Base-by-base conservation (phyloP, 1,284 basidiomycete species). In the Melampsora larici-populina region DNA sequence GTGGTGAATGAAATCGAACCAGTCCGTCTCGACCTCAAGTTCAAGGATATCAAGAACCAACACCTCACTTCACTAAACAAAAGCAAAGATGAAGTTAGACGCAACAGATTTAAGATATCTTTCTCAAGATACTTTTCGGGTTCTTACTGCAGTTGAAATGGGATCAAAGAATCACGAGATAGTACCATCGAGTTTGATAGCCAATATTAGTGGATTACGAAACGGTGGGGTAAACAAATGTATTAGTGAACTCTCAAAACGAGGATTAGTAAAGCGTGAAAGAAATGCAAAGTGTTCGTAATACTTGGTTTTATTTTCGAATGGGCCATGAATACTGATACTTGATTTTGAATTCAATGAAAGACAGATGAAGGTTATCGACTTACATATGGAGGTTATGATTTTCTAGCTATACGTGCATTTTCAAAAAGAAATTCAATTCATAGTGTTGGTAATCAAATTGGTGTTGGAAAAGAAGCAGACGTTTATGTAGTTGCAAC, bases 91-190 rank as follows among this genome's bases (percentile, higher is more conserved):
- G 94, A 95, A 93, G 87, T 88, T 97, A 73, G 94, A 97, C 84
- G 92, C 92, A 9, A 96, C 93, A 46, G 96, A 98, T 86, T 87
- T 99, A 80, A 88, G 97, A 83, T 99, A 98, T 85, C 87, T 99
- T 79, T 90, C 92, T 11, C 87, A 90, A 33, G 95, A 98, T 79
- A 94, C 97, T 84, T 99, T 98, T 85, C 87, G 95, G 70, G 94
- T 98, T 17, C 87, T 99, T 48, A 94, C 93, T 31, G 93, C 96
- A 67, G 94, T 92, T 58, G 96, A 99, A 86, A 94, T 97, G 88
- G 97, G 96, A 48, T 97, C 93, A 5, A 97, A 97, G 86, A 98
- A 98, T 82, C 96, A 99, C 83, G 92, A 98, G 85, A 88, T 97
- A 62, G 95, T 99, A 1, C 96, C 96, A 0, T 90, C 92, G 0